Conservation (phyloP, 257 asterid genomes). For the Solanum peruvianum region DNA sequence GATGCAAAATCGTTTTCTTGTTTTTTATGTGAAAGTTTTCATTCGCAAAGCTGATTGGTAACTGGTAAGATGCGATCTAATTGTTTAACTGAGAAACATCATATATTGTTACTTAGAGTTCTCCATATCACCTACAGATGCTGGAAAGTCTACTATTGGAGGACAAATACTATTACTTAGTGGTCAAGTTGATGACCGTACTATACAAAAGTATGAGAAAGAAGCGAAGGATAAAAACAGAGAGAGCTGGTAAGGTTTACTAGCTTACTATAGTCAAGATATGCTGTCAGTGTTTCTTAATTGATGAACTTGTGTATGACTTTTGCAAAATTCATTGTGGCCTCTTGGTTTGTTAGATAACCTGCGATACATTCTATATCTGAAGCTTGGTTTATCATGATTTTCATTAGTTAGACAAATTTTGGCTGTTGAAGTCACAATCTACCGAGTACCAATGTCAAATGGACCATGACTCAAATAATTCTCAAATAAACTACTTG, state of each 20-base stretch:
- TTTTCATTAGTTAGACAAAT: neutral
- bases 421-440: neutral
- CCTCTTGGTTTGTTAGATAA: neutral
- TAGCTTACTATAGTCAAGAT: neutral
- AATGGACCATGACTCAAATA: neutral
- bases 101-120: neutral
- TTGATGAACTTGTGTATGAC: neutral
- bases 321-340: neutral
- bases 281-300: neutral
- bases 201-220: conserved; percentile 95
- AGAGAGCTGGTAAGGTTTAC: conserved; percentile 82
- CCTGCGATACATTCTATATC: neutral
- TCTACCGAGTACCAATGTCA: neutral
- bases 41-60: neutral
- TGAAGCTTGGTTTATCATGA: neutral
- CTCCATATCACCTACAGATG: conserved; percentile 41
- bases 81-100: neutral
- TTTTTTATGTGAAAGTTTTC: neutral
- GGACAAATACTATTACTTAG: conserved; percentile 90
- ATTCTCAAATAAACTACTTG: neutral
- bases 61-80: neutral
- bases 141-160: conserved; percentile 97
- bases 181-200: conserved; percentile 98
- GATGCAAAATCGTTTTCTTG: neutral
- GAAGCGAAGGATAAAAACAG: conserved; percentile 97